Evolutionary conservation across 225 moss, liverwort and hornwort species (phyloP).

Genomic region (Lunularia cruciata): DNA sequence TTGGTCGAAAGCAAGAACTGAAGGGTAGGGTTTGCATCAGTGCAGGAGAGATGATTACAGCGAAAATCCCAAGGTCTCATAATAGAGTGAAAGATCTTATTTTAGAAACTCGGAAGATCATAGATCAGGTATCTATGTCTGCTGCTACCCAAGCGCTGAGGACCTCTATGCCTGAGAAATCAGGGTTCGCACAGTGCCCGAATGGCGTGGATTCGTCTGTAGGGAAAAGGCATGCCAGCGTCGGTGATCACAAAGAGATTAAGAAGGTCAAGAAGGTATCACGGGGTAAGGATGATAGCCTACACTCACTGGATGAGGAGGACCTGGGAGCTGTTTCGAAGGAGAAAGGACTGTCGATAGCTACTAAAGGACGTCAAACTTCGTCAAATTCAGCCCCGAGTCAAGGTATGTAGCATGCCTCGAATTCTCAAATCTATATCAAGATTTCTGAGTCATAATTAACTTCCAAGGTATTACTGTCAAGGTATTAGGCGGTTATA

Average conservation of each 20-base stretch:
- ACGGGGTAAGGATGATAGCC: not conserved
- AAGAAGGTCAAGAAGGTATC: conserved; percentile 5
- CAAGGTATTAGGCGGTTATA: too few relatives aligned
- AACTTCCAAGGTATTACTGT: too few relatives aligned
- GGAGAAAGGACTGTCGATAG: conserved; percentile 1
- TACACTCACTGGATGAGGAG: not conserved
- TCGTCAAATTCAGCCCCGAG: not conserved
- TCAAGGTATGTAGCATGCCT: not conserved
- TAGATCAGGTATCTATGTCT: not conserved
- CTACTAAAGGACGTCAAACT: not conserved
- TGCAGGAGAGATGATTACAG: not conserved
- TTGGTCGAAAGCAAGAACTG: not conserved
- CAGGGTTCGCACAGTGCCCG: not conserved
- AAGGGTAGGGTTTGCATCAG: not conserved
- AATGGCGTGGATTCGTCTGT: not conserved
- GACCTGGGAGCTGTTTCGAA: not conserved
- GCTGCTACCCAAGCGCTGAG: too few relatives aligned
- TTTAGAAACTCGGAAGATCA: not conserved
- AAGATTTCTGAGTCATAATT: too few relatives aligned
- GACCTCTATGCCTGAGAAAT: not conserved
- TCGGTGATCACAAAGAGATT: not conserved
- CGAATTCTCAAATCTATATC: too few relatives aligned
- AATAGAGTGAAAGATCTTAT: not conserved
- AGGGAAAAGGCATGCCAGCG: not conserved
- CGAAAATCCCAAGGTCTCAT: not conserved